These are phyloP conservation scores for Termitomyces heimii DNA, from an alignment of 768 basidiomycete genomes.

Conservation along the genomic window DNA sequence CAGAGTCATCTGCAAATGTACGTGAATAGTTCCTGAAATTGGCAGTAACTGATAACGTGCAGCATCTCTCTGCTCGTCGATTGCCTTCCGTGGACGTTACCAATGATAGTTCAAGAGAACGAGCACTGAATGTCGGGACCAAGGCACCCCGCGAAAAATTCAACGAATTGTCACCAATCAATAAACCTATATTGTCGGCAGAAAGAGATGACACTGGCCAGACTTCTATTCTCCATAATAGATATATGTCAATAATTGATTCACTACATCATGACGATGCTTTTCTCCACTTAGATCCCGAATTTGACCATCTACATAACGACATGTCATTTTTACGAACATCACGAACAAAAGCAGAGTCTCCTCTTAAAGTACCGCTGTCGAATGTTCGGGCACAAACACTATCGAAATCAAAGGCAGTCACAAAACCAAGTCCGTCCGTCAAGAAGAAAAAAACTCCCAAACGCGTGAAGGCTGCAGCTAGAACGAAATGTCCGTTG, in stretches of 20 bases:
- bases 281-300: constrained; percentile 29
- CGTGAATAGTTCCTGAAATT: background rate
- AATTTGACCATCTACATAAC: background rate
- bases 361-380: background rate
- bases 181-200: background rate
- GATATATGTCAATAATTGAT: background rate
- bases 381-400: background rate
- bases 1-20: background rate
- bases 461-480: constrained; percentile 8
- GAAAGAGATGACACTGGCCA: background rate
- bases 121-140: constrained; percentile 9
- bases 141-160: constrained; percentile 3
- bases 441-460: background rate
- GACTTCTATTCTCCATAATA: background rate
- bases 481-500: constrained; percentile 12
- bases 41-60: constrained; percentile 25
- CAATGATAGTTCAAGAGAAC: constrained; percentile 23
- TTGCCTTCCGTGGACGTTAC: background rate
- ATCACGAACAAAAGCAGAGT: background rate
- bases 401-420: background rate
- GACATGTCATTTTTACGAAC: background rate
- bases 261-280: constrained; percentile 19
- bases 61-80: constrained; percentile 13
- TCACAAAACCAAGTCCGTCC: background rate
- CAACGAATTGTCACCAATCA: background rate